Conservation (phyloP, 2,329 filamentous ascomycete genomes). For the Penicillium verrucosum region DNA sequence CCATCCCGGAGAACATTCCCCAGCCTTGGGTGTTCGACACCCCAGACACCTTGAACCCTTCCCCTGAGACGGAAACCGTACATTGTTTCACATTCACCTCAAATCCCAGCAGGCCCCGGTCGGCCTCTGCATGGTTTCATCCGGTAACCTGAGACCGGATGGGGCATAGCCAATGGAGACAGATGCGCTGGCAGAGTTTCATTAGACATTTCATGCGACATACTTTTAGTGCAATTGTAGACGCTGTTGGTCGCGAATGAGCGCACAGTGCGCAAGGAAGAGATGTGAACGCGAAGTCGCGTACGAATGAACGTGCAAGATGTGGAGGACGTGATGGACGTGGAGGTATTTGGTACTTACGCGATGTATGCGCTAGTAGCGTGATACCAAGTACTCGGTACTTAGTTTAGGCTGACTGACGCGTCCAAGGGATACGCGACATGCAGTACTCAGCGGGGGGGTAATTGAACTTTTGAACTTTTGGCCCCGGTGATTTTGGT, state of each 20-base stretch:
- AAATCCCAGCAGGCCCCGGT: not conserved
- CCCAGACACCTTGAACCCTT: not conserved
- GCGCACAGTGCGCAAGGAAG: conserved; percentile 1
- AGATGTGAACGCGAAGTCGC: conserved; percentile 1
- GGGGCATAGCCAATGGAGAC: not conserved
- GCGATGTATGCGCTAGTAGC: not conserved
- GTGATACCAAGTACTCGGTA: conserved; percentile 2
- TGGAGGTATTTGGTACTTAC: conserved; percentile 3
- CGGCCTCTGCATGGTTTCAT: conserved; percentile 2
- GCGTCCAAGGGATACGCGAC: conserved; percentile 15
- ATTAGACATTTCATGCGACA: not conserved
- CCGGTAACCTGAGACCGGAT: not conserved
- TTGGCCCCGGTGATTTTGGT: not conserved
- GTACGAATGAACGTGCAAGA: not conserved
- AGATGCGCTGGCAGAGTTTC: conserved; percentile 7
- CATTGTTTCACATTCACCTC: not conserved
- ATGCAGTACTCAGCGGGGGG: not conserved
- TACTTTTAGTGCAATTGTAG: not conserved
- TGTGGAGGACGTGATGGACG: not conserved
- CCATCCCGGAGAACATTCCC: not conserved
- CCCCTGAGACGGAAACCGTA: not conserved
- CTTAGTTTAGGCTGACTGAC: not conserved
- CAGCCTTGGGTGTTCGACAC: not conserved
- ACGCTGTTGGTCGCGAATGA: not conserved
- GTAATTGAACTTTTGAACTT: not conserved